These are phyloP conservation scores for Escovopsis sp. DNA, from an alignment of 2,329 filamentous ascomycete species.

Conservation along the genomic window DNA sequence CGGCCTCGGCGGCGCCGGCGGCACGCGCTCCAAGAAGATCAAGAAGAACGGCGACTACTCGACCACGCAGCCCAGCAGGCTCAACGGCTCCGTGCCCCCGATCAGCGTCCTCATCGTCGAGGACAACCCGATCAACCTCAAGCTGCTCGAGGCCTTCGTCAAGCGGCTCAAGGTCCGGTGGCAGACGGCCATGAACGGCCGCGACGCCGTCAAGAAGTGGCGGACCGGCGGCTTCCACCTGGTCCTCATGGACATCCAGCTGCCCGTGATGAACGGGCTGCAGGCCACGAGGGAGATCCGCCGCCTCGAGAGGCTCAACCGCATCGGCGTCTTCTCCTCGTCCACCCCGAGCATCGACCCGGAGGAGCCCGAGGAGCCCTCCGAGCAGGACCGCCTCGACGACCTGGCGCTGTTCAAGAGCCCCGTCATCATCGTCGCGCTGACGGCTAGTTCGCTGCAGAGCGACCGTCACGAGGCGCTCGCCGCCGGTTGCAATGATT, in stretches of 20 bases:
- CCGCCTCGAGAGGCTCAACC: conserved; percentile 75
- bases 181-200: conserved; percentile 93
- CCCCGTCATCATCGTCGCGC: conserved; percentile 91
- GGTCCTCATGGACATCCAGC: conserved; percentile 95
- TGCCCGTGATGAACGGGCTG: conserved; percentile 90
- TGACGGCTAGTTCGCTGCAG: conserved; percentile 88
- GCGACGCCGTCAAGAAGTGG: conserved; percentile 90
- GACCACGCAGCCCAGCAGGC: conserved; percentile 44
- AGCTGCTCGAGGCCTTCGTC: conserved; percentile 87
- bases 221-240: conserved; percentile 83
- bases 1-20: conserved; percentile 5
- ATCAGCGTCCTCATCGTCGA: conserved; percentile 97
- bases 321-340: conserved; percentile 81
- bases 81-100: conserved; percentile 75
- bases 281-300: conserved; percentile 93
- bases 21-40: conserved; percentile 30
- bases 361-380: conserved; percentile 29
- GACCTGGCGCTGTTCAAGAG: conserved; percentile 73
- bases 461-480: conserved; percentile 90
- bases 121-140: conserved; percentile 95
- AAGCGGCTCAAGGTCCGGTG: conserved; percentile 90
- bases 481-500: conserved; percentile 94
- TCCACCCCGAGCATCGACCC: conserved; percentile 38
- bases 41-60: conserved; percentile 35
- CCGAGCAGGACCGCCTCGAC: conserved; percentile 53